A percentile compares a stretch with the other conserved stretches of the same genome.
These are phyloP conservation scores for Antitrichia curtipendula DNA, from an alignment of 225 moss, liverwort and hornwort species.

Conservation along the genomic window DNA sequence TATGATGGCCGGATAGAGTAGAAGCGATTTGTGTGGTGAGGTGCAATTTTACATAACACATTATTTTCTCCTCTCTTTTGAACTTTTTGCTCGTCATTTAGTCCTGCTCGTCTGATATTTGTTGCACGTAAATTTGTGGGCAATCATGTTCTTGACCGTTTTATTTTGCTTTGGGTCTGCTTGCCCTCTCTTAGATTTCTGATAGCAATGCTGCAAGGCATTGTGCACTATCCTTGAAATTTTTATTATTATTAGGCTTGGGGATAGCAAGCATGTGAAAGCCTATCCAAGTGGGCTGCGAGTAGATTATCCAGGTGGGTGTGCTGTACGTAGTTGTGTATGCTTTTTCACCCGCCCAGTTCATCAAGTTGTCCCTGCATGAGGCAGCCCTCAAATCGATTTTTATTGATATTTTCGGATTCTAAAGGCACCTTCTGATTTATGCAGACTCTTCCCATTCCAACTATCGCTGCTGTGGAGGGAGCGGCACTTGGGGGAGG, in stretches of 20 bases:
- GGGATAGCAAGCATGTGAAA: not conserved
- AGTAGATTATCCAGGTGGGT: not conserved
- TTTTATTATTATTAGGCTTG: not conserved
- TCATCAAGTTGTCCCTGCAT: not conserved
- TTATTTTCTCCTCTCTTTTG: not conserved
- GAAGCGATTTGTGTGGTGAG: not conserved
- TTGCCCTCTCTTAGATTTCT: not conserved
- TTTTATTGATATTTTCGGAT: not conserved
- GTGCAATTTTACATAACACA: not conserved
- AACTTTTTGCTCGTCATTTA: not conserved
- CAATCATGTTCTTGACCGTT: not conserved
- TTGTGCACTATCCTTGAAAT: not conserved
- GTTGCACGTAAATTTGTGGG: not conserved
- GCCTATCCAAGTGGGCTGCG: not conserved
- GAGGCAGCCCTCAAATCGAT: not conserved
- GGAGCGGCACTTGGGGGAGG: slow-evolving; percentile 95
- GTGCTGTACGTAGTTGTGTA: not conserved
- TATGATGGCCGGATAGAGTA: not conserved
- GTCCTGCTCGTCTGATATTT: not conserved
- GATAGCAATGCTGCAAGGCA: not conserved
- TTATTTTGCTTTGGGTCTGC: not conserved
- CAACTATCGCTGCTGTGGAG: slow-evolving; percentile 93
- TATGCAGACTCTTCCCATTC: slow-evolving; percentile 73
- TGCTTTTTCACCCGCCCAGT: not conserved
- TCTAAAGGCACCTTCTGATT: not conserved